Evolutionary conservation across 768 basidiomycete species (phyloP), one percentile per base, ranked within the genome.

Genomic region (Pseudohyphozyma bogoriensis): DNA sequence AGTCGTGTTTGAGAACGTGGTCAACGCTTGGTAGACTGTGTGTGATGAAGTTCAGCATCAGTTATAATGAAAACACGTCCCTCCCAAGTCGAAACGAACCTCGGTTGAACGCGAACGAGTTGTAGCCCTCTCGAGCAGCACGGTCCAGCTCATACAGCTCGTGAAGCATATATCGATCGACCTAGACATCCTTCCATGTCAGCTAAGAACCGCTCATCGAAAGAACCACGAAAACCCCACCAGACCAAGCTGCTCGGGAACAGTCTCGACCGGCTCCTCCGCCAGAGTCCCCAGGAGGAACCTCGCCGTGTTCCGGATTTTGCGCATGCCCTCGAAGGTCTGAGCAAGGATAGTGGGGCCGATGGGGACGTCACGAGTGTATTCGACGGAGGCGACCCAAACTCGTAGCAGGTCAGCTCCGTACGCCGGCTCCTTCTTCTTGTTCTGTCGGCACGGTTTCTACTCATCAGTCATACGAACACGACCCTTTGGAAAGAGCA

Each of bases 331-430:
- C 68, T 91, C 86, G 0, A 81, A 80, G 1, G 84, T 80, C 69
- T 90, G 86, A 0, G 82, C 76, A 31, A 97, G 78, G 20, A 87
- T 81, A 0, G 79, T 84, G 1, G 83, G 82, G 0, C 93, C 87
- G 54, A 96, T 84, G 9, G 86, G 81, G 75, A 87, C 87, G 73
- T 97, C 93, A 31, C 82, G 80, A 74, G 86, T 84, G 69, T 88
- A 93, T 67, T 95, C 90, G 28, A 88, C 85, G 0, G 87, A 85
- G 4, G 90, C 92, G 13, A 81, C 86, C 93, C 93, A 99, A 10
- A 93, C 76, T 10, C 93, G 81, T 35, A 97, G 79, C 2, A 85
- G 80, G 69, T 96, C 92, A 11, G 87, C 79, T 2, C 93, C 92
- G 72, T 89, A 87, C 0, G 81, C 84, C 0, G 89, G 86, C 51